Base-by-base conservation (phyloP, 306 rosid species). In the Vicia villosa region DNA sequence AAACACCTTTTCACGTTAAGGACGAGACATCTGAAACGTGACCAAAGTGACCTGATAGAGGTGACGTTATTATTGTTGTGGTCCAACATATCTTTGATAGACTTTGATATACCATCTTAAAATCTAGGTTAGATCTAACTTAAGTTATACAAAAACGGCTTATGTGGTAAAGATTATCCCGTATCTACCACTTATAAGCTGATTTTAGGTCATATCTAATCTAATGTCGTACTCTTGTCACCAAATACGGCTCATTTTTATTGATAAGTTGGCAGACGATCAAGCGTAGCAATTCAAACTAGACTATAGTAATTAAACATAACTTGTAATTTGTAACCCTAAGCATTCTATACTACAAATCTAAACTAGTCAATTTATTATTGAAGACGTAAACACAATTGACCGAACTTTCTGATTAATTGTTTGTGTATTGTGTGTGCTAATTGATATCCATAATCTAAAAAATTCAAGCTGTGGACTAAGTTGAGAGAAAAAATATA, bases 401-500 rank as follows among this genome's bases (percentile, higher is more conserved):
- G 60, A 5, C 10, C 2, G 10, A 54, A 2, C 36, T 22, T 12
- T 6, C 0, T 0, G 15, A 22, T 21, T 54, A 54, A 54, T 54
- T 3, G 3, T 51, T 19, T 22, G 8, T 49, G 26, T 50, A 5
- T 50, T 19, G 14, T 49, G 10, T 51, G 3, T 50, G n/a, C n/a
- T 20, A 3, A 4, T 3, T 50, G 19, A 19, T 46, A 10, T 51
- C 57, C 5, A 54, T 14, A 54, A 22, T 12, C 9, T 10, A 46
- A 9, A 64, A 69, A 78, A 70, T 26, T 30, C 50, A 55, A 42
- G 32, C 22, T 22, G n/a, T 60, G 69, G 66, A 49, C 30, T 69
- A 68, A 57, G 72, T 79, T 74, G 82, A 74, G 69, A 37, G 67
- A 41, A 67, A 57, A 57, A 32, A 51, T 56, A 49, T 52, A 45